phyloP scores from a whole-genome alignment of 2,329 filamentous ascomycete genomes.

The Xylariomycetidae sp. region DNA sequence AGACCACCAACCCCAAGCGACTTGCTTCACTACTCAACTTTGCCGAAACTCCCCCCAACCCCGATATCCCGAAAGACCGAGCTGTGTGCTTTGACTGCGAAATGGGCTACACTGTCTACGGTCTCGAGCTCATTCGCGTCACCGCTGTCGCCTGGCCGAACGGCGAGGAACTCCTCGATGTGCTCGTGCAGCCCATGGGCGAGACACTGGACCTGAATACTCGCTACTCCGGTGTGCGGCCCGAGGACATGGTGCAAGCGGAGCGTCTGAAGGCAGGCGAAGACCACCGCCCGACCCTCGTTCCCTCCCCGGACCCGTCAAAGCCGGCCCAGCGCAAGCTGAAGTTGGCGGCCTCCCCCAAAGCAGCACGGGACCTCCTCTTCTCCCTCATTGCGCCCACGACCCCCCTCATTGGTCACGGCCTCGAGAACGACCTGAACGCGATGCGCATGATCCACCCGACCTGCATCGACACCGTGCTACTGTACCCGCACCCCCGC shows the following conservation, averaged over 20 bases:
- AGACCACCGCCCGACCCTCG: constrained; percentile 20
- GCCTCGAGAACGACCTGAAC: constrained; percentile 93
- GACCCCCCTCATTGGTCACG: constrained; percentile 87
- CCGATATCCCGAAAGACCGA: constrained; percentile 40
- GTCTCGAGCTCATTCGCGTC: constrained; percentile 82
- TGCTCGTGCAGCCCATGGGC: constrained; percentile 78
- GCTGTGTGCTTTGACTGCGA: constrained; percentile 92
- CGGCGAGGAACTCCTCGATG: constrained; percentile 69
- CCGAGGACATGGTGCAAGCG: constrained; percentile 69
- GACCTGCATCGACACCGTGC: constrained; percentile 75
- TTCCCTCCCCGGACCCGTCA: constrained; percentile 14
- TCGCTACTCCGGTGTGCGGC: constrained; percentile 79
- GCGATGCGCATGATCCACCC: constrained; percentile 78
- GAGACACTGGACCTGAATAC: constrained; percentile 88
- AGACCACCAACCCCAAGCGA: constrained; percentile 67
- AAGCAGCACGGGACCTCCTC: constrained; percentile 68
- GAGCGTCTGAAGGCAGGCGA: constrained; percentile 42
- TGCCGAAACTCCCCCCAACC: constrained; percentile 65
- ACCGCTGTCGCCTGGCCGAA: constrained; percentile 85
- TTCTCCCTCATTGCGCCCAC: constrained; percentile 67
- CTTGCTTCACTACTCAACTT: constrained; percentile 78
- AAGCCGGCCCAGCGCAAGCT: constrained; percentile 40
- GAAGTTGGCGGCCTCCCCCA: constrained; percentile 69
- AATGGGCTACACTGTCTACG: constrained; percentile 90
- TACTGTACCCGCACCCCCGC: constrained; percentile 72